Evolutionary conservation across 2,329 filamentous ascomycete genomes (phyloP).

Genomic region (Pleurostoma richardsiae): DNA sequence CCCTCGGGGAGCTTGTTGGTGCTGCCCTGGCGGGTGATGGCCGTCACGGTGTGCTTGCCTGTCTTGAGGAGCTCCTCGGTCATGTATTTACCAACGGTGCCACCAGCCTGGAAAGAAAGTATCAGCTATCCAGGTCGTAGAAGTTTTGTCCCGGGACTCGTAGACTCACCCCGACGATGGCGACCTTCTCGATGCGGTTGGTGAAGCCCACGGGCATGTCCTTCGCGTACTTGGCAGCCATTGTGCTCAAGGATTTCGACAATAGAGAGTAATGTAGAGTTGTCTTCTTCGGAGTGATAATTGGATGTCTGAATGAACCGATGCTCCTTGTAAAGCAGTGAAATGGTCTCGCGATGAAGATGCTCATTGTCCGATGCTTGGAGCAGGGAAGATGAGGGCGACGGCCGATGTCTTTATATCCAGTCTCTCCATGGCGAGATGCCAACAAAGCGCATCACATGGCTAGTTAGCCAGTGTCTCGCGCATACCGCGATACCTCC

Average conservation of each 20-base stretch:
- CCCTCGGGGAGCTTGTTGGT: conserved; percentile 34
- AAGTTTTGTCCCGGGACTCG: neutral
- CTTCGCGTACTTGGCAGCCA: conserved; percentile 10
- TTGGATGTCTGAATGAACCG: too few species aligned
- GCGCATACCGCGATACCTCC: too few species aligned
- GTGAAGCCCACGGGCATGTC: conserved; percentile 13
- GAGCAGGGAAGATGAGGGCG: neutral
- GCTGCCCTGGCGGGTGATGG: conserved; percentile 40
- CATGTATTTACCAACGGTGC: conserved; percentile 32
- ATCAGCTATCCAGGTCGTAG: neutral
- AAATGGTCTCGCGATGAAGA: too few species aligned
- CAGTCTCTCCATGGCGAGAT: neutral
- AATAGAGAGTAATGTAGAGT: neutral
- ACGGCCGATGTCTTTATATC: neutral
- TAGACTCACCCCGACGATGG: conserved; percentile 40
- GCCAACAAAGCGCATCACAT: too few species aligned
- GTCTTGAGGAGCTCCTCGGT: conserved; percentile 34
- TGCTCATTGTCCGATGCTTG: neutral
- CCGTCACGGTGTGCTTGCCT: conserved; percentile 46
- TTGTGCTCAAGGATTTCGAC: neutral
- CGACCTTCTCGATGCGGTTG: conserved; percentile 37
- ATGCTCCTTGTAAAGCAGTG: too few species aligned
- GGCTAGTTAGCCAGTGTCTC: too few species aligned
- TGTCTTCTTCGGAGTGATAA: neutral
- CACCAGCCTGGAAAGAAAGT: conserved; percentile 28